Percentiles rank a stretch among this genome's conserved stretches.
Conservation (phyloP, 768 basidiomycete species). For the Boletus insuetus region DNA sequence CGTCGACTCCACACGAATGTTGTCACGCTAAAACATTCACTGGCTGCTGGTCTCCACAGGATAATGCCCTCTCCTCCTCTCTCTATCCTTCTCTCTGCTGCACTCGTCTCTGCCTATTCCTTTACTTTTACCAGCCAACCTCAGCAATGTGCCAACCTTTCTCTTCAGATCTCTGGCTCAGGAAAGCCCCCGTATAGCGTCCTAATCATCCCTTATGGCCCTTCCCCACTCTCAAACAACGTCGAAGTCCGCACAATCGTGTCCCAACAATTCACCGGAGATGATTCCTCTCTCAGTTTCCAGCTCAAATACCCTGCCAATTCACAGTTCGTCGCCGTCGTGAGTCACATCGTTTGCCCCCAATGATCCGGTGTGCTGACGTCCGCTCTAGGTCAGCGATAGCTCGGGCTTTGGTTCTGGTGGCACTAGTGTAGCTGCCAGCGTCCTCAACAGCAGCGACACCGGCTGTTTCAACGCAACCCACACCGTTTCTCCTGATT, state of each 20-base stretch:
- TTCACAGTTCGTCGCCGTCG: constrained; percentile 76
- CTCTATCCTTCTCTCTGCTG: constrained; percentile 21
- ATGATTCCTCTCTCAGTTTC: constrained; percentile 44
- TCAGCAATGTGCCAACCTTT: constrained; percentile 64
- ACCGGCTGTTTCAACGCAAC: constrained; percentile 58
- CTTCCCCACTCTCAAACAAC: constrained; percentile 56
- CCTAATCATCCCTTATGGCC: constrained; percentile 65
- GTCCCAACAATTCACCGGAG: constrained; percentile 49
- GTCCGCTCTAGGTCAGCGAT: constrained; percentile 51
- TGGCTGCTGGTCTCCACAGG: too few relatives aligned
- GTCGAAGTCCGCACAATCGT: constrained; percentile 63
- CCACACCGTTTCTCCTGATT: constrained; percentile 46
- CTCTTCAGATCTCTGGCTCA: constrained; percentile 55
- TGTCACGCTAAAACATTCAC: too few relatives aligned
- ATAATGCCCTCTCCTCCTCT: not conserved
- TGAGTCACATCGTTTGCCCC: constrained; percentile 37
- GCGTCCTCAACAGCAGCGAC: constrained; percentile 50
- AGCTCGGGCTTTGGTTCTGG: constrained; percentile 63
- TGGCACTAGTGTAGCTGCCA: constrained; percentile 67
- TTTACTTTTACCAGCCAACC: constrained; percentile 48
- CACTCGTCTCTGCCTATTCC: constrained; percentile 38
- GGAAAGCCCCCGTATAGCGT: constrained; percentile 67
- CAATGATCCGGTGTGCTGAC: not conserved
- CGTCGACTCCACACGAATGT: too few relatives aligned
- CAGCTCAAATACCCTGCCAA: constrained; percentile 60